Percentiles rank a stretch among this genome's conserved stretches.
Conservation (phyloP, 2,329 filamentous ascomycete species). For the Fusarium avenaceum region DNA sequence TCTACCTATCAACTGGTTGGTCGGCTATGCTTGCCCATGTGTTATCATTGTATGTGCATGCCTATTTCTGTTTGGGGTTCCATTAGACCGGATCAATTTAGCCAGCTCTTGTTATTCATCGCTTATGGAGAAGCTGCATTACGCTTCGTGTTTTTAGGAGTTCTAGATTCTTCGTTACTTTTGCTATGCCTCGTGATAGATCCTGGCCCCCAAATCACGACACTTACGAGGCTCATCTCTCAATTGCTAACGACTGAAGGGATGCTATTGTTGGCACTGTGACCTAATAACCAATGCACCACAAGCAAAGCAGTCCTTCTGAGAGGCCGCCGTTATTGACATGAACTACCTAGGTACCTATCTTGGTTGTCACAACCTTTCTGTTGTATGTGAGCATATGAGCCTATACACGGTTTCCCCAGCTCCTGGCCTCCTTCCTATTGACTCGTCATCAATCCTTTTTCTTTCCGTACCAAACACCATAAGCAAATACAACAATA, state of each 20-base stretch:
- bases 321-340: constrained; percentile 7
- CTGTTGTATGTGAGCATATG: not conserved
- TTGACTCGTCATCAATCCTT: constrained; percentile 12
- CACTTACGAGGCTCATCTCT: no score
- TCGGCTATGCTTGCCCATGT: constrained; percentile 21
- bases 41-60: not conserved
- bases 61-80: not conserved
- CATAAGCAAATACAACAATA: constrained; percentile 7
- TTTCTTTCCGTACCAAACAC: constrained; percentile 14
- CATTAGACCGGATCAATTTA: constrained; percentile 7
- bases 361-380: not conserved
- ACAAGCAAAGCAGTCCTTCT: not conserved
- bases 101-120: constrained; percentile 6
- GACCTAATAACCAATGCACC: not conserved
- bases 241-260: not conserved
- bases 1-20: not conserved
- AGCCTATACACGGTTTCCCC: not conserved
- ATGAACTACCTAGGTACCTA: not conserved
- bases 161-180: not conserved
- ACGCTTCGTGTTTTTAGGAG: not conserved
- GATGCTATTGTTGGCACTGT: not conserved
- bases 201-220: not conserved
- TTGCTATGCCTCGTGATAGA: not conserved
- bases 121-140: constrained; percentile 5
- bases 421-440: not conserved